Evolutionary conservation across 2,329 filamentous ascomycete species (phyloP).

Genomic region (Arthrobotrys entomopaga): DNA sequence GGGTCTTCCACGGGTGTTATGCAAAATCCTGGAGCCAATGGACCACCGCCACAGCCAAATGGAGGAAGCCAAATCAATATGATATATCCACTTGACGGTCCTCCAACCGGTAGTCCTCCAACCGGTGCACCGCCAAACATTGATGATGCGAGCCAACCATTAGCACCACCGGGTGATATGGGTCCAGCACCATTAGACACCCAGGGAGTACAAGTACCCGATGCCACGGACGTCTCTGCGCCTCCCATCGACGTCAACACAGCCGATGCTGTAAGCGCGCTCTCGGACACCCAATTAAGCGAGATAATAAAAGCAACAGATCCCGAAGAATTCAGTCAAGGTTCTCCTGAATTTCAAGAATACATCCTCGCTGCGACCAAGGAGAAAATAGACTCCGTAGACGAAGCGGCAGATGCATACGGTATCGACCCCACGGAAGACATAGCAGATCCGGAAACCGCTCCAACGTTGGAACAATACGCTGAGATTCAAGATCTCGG

Average conservation of each 20-base stretch:
- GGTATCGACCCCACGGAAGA: not conserved
- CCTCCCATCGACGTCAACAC: not conserved
- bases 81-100: not conserved
- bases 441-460: not conserved
- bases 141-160: not conserved
- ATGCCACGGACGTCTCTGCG: not conserved
- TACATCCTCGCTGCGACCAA: conserved; percentile 23
- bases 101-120: not conserved
- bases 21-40: not conserved
- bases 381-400: conserved; percentile 3
- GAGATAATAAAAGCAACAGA: conserved; percentile 14
- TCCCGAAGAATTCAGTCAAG: not conserved
- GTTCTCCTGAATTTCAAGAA: conserved; percentile 12
- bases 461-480: conserved; percentile 6
- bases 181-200: conserved; percentile 3
- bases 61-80: not conserved
- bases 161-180: not conserved
- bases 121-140: not conserved
- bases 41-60: not conserved
- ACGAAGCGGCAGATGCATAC: not conserved
- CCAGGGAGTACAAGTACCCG: not conserved
- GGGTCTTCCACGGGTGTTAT: not conserved
- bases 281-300: conserved; percentile 16
- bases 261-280: not conserved
- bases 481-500: conserved; percentile 18